A percentile compares a stretch with the other conserved stretches of the same genome.
Evolutionary conservation across 495 filamentous ascomycete genomes (phyloP).

Genomic region (Neurospora sp.): DNA sequence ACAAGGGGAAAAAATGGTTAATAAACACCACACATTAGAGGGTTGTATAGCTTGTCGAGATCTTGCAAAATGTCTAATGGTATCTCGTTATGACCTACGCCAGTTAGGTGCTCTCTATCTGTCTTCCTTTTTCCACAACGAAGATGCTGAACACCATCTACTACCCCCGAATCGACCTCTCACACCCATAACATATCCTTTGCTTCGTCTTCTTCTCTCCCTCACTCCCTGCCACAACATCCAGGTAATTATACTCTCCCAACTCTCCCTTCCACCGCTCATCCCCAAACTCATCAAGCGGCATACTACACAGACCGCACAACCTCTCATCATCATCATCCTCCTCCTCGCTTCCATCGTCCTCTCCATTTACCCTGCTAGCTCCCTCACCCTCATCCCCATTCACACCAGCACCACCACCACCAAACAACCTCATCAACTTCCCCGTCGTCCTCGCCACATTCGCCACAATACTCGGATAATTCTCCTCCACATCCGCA

Average conservation of each 20-base stretch:
- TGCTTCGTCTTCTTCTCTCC: constrained; percentile 1
- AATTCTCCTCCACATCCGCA: constrained; percentile 72
- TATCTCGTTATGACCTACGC: neutral
- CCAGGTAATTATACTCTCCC: constrained; percentile 8
- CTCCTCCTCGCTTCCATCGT: neutral
- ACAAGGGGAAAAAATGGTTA: neutral
- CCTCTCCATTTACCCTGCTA: too few species aligned
- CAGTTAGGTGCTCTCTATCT: neutral
- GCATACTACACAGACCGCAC: constrained; percentile 44
- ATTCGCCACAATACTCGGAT: constrained; percentile 87
- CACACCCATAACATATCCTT: constrained; percentile 43
- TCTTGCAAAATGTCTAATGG: neutral
- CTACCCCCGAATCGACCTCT: constrained; percentile 34
- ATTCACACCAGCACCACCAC: neutral
- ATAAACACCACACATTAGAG: neutral
- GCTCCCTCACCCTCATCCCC: neutral
- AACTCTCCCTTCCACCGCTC: constrained; percentile 42
- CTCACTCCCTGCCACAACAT: neutral
- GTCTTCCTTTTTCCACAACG: neutral
- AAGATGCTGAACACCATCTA: neutral
- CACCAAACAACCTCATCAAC: constrained; percentile 35
- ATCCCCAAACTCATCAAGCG: constrained; percentile 36
- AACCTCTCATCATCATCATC: neutral
- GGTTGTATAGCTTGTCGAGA: neutral
- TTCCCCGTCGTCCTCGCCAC: constrained; percentile 82